Conservation (phyloP, 108 stramenopile genomes). For the Cyclotella cryptica region DNA sequence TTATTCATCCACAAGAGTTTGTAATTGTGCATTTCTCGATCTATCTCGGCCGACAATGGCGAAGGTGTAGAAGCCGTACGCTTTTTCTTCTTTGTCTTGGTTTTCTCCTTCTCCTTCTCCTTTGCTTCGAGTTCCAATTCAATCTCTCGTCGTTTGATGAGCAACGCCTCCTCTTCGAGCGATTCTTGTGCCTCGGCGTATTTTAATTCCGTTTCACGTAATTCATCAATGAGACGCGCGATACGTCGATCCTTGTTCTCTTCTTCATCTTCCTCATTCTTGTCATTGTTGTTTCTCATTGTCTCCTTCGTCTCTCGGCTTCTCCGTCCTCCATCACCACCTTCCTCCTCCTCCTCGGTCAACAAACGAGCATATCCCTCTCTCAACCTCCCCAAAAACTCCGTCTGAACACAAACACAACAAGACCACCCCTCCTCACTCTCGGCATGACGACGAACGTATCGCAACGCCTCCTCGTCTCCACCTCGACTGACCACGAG, state of each 20-base stretch:
- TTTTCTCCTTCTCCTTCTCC: conserved; percentile 2
- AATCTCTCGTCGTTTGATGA: conserved; percentile 10
- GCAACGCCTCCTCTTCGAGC: conserved; percentile 11
- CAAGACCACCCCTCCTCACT: conserved; percentile 49
- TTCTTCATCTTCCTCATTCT: conserved; percentile 5
- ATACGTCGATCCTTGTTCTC: neutral
- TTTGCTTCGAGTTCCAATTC: conserved; percentile 21
- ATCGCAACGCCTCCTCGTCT: conserved; percentile 6
- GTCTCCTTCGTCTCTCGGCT: neutral
- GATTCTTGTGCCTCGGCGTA: conserved; percentile 17
- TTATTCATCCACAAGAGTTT: conserved; percentile 29
- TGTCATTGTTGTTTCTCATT: neutral
- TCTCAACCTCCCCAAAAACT: conserved; percentile 34
- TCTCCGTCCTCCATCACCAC: neutral
- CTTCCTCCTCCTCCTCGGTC: neutral
- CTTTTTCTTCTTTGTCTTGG: neutral
- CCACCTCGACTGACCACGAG: conserved; percentile 36
- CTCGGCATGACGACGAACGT: neutral
- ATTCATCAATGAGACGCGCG: conserved; percentile 27
- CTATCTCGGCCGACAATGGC: neutral
- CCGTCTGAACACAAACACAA: conserved; percentile 44
- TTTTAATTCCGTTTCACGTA: conserved; percentile 7
- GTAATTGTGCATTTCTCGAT: conserved; percentile 30
- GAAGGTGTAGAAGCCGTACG: too few species aligned
- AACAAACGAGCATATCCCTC: neutral